Percentiles rank a stretch among this genome's conserved stretches.
Conservation (phyloP, 306 rosid species). For the Cucumis sativus region DNA sequence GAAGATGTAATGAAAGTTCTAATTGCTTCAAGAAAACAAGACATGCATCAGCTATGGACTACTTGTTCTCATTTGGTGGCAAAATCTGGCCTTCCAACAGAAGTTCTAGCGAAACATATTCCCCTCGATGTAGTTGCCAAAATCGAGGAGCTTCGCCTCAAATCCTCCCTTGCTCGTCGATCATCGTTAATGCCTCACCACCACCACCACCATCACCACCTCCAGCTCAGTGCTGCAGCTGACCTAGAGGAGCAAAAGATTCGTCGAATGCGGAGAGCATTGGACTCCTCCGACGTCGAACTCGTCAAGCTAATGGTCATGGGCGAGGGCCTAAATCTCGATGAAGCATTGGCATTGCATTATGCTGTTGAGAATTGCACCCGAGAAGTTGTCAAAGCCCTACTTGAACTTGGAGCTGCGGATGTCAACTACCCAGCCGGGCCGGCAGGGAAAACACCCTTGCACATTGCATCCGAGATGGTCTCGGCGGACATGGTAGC, state of each 20-base stretch:
- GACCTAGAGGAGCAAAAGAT: slow-evolving; percentile 92
- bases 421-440: slow-evolving; percentile 82
- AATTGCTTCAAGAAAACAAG: slow-evolving; percentile 84
- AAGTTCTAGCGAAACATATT: slow-evolving; percentile 79
- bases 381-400: slow-evolving; percentile 85
- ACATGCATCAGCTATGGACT: slow-evolving; percentile 95
- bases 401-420: slow-evolving; percentile 84
- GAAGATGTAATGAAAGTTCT: slow-evolving; percentile 98
- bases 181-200: slow-evolving; percentile 33
- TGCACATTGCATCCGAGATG: slow-evolving; percentile 80
- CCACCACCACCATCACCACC: slow-evolving; percentile 42
- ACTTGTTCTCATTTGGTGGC: slow-evolving; percentile 92
- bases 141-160: slow-evolving; percentile 90
- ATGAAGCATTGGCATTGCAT: slow-evolving; percentile 82
- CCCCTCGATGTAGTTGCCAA: slow-evolving; percentile 77
- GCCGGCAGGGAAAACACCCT: slow-evolving; percentile 69
- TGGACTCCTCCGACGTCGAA: slow-evolving; percentile 90
- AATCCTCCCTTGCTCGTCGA: slow-evolving; percentile 65
- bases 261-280: slow-evolving; percentile 75
- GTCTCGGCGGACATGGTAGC: slow-evolving; percentile 98
- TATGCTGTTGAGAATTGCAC: slow-evolving; percentile 87
- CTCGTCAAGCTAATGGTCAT: slow-evolving; percentile 93
- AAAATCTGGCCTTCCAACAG: slow-evolving; percentile 84
- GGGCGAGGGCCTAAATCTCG: slow-evolving; percentile 95
- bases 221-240: slow-evolving; percentile 40